Percentiles rank a stretch among this genome's conserved stretches.
Conservation (phyloP, 2,329 filamentous ascomycete species). For the Colletotrichum paranaense region DNA sequence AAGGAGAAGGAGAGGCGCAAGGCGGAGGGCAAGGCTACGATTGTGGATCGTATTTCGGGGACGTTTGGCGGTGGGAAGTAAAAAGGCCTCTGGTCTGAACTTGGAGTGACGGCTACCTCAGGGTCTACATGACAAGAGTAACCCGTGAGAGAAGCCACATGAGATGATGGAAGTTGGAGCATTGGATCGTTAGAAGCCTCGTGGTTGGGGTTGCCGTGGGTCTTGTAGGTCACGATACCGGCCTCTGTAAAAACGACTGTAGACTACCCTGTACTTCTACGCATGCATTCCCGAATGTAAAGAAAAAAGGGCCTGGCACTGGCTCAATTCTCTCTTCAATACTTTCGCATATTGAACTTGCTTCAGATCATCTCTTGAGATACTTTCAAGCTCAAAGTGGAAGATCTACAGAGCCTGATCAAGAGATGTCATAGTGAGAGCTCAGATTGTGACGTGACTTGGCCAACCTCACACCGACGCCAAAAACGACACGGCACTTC, state of each 20-base stretch:
- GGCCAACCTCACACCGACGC: not conserved
- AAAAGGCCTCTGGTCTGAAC: not conserved
- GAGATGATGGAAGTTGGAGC: conserved; percentile 40
- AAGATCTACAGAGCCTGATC: not conserved
- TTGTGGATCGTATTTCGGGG: conserved; percentile 52
- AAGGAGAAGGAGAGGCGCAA: conserved; percentile 65
- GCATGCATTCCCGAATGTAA: conserved; percentile 17
- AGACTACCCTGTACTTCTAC: conserved; percentile 30
- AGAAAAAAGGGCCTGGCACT: not conserved
- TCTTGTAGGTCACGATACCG: not conserved
- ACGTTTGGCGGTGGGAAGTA: conserved; percentile 39
- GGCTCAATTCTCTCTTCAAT: not conserved
- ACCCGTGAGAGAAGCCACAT: not conserved
- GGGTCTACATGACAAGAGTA: not conserved
- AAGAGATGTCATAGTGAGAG: not conserved
- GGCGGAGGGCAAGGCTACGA: conserved; percentile 63
- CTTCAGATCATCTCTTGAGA: not conserved
- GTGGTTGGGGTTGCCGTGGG: not conserved
- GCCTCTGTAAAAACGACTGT: not conserved
- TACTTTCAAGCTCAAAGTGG: not conserved
- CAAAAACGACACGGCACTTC: not conserved
- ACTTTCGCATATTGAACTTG: not conserved
- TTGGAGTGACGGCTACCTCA: not conserved
- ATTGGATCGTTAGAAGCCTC: not conserved
- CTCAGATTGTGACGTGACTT: not conserved